A percentile compares a stretch with the other conserved stretches of the same genome.
Conservation (phyloP, 257 asterid genomes). For the Petunia axillaris region DNA sequence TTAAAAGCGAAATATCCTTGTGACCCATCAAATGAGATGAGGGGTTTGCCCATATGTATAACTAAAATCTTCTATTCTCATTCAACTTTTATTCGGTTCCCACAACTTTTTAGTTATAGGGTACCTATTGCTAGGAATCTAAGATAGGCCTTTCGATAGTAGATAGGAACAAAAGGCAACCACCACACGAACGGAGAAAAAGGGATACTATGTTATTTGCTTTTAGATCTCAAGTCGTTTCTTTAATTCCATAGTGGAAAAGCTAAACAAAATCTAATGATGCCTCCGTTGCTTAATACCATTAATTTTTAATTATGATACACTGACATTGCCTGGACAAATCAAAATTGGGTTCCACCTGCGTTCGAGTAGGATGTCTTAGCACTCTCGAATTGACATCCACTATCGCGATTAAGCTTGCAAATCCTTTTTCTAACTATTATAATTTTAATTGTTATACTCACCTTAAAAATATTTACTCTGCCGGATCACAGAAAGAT, state of each 20-base stretch:
- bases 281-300: not conserved
- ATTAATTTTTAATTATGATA: not conserved
- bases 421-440: not conserved
- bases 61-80: slow-evolving; percentile 29
- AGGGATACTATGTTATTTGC: not conserved
- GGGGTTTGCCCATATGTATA: slow-evolving; percentile 22
- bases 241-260: slow-evolving; percentile 6
- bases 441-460: too few relatives aligned
- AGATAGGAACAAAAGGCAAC: slow-evolving; percentile 23
- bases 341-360: slow-evolving; percentile 38
- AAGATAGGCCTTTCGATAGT: not conserved
- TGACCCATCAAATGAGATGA: slow-evolving; percentile 32
- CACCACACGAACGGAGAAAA: slow-evolving; percentile 39
- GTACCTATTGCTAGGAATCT: slow-evolving; percentile 22
- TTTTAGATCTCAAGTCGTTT: slow-evolving; percentile 16
- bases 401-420: slow-evolving; percentile 6
- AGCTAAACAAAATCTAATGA: not conserved
- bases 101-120: slow-evolving; percentile 20
- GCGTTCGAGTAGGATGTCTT: not conserved
- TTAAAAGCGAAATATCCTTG: slow-evolving; percentile 33
- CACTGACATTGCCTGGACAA: slow-evolving; percentile 27
- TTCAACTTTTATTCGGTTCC: slow-evolving; percentile 21
- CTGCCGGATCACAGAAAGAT: too few relatives aligned
- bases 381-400: slow-evolving; percentile 26
- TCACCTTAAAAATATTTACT: too few relatives aligned